These are phyloP conservation scores for Petunia hybrid DNA, from an alignment of 305 asterid species.

Conservation along the genomic window DNA sequence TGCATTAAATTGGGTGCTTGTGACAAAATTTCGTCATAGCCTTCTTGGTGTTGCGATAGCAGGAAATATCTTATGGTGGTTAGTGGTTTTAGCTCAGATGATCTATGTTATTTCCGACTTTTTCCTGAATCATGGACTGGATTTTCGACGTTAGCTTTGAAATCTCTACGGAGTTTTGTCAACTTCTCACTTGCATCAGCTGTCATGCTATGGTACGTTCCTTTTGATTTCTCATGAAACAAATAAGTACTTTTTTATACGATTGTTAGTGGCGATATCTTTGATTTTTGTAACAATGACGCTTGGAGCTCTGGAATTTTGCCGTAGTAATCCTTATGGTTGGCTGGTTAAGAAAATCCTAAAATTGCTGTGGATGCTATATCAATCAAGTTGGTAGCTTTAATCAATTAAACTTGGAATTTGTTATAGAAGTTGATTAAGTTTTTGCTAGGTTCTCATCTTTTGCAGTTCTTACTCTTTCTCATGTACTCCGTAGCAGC, in stretches of 20 bases:
- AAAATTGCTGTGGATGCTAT: slow-evolving; percentile 77
- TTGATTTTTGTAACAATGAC: slow-evolving; percentile 34
- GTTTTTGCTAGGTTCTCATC: neutral
- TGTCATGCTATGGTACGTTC: slow-evolving; percentile 74
- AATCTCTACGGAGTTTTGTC: slow-evolving; percentile 59
- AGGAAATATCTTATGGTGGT: slow-evolving; percentile 81
- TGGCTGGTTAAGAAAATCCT: slow-evolving; percentile 76
- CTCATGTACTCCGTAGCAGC: slow-evolving; percentile 43
- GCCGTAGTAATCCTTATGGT: slow-evolving; percentile 76
- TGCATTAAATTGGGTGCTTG: slow-evolving; percentile 68
- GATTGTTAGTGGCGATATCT: neutral
- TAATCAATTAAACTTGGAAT: too few relatives aligned
- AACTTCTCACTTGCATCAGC: slow-evolving; percentile 85
- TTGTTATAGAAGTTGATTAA: neutral
- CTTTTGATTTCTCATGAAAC: neutral
- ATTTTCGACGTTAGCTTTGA: slow-evolving; percentile 66
- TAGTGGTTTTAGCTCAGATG: slow-evolving; percentile 69
- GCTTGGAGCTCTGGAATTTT: slow-evolving; percentile 85
- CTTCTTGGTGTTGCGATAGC: slow-evolving; percentile 82
- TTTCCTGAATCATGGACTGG: slow-evolving; percentile 82
- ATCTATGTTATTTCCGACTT: slow-evolving; percentile 66
- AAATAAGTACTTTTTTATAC: neutral
- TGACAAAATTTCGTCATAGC: slow-evolving; percentile 57
- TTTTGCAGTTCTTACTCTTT: neutral
- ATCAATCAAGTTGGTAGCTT: slow-evolving; percentile 70